Conservation (phyloP, 1,284 basidiomycete genomes). For the Ustilago trichophora region DNA sequence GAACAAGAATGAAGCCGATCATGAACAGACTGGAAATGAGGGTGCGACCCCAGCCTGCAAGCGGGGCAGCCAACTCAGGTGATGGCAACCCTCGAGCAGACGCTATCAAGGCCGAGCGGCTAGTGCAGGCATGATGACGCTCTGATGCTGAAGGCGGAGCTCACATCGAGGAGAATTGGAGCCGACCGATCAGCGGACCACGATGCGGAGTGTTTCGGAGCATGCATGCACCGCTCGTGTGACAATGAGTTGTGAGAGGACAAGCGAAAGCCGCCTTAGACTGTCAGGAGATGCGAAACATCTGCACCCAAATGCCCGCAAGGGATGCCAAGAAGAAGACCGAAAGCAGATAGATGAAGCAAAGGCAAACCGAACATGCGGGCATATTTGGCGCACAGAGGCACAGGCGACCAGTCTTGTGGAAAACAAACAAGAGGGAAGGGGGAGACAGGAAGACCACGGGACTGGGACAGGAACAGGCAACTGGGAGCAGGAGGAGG, state of each 20-base stretch:
- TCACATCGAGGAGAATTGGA: neutral
- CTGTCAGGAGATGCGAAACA: neutral
- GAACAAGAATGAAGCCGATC: no score
- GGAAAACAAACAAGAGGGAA: neutral
- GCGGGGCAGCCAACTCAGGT: no score
- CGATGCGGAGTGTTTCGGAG: constrained; percentile 1
- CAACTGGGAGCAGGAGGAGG: neutral
- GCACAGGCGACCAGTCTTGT: neutral
- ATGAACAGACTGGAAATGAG: no score
- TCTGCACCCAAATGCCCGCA: constrained; percentile 3
- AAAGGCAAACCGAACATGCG: neutral
- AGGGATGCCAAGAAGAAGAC: neutral
- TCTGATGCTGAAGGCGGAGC: constrained; percentile 8
- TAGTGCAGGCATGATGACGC: constrained; percentile 23
- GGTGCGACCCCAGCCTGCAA: no score
- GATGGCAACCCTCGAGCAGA: constrained; percentile 9
- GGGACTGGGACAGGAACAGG: constrained; percentile 1
- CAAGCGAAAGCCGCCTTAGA: no score
- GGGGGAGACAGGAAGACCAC: neutral
- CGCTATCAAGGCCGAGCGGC: neutral
- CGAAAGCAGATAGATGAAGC: neutral
- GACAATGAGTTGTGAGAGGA: neutral
- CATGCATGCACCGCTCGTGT: constrained; percentile 16
- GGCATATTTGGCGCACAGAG: neutral
- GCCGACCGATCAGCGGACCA: constrained; percentile 14